Evolutionary conservation across 306 rosid genomes (phyloP).

Genomic region (Rosa chinensis): DNA sequence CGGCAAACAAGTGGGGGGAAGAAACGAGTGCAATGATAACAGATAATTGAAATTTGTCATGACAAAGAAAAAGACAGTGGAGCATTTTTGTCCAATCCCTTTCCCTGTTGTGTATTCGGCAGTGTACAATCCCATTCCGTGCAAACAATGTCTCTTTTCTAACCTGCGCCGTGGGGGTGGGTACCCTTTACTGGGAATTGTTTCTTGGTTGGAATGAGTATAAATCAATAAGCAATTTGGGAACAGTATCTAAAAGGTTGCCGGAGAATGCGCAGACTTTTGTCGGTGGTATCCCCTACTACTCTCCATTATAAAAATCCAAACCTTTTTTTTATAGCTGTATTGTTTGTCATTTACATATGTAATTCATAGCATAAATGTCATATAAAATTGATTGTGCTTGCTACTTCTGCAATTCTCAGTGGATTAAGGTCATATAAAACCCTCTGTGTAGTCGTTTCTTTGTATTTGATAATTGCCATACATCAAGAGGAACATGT

Average conservation of each 20-base stretch:
- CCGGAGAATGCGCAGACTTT: constrained; percentile 48
- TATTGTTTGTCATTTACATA: background rate
- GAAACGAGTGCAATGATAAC: background rate
- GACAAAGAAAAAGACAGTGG: background rate
- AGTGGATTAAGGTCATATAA: background rate
- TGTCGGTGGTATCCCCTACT: constrained; percentile 42
- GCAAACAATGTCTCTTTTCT: constrained; percentile 12
- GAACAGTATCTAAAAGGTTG: constrained; percentile 46
- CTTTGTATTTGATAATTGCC: background rate
- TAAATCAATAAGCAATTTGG: constrained; percentile 25
- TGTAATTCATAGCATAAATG: background rate
- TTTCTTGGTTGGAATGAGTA: background rate
- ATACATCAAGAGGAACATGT: background rate
- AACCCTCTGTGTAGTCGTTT: background rate
- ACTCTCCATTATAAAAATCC: background rate
- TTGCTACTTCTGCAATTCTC: background rate
- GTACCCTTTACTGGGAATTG: constrained; percentile 10
- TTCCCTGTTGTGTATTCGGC: background rate
- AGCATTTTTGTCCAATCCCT: constrained; percentile 24
- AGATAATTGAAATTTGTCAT: background rate
- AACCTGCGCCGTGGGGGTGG: constrained; percentile 24
- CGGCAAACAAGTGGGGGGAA: background rate
- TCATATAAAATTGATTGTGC: background rate
- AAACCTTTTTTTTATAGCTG: background rate
- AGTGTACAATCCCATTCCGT: constrained; percentile 9